Percentiles rank a stretch among this genome's conserved stretches.
These are phyloP conservation scores for Umbellularia californica DNA, from an alignment of 164 flowering plant genomes.

Conservation along the genomic window DNA sequence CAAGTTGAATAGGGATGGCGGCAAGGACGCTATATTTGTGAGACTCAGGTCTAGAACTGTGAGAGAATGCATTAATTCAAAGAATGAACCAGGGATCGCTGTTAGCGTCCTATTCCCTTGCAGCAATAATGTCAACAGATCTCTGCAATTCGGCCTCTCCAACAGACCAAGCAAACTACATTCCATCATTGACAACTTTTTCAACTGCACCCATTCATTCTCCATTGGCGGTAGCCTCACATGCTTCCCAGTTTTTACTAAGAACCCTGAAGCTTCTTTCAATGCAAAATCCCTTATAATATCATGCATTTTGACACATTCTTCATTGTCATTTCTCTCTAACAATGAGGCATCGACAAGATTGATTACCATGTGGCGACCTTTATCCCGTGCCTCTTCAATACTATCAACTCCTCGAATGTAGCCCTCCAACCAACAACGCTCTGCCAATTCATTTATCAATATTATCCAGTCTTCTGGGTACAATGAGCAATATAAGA, in stretches of 20 bases:
- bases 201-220: conserved; percentile 1
- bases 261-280: conserved; percentile 1
- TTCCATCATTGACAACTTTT: conserved; percentile 11
- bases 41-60: conserved; percentile 21
- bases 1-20: conserved; percentile 21
- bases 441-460: conserved; percentile 7
- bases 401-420: conserved; percentile 8
- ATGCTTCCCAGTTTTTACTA: conserved; percentile 13
- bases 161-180: conserved; percentile 8
- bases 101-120: neutral
- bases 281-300: conserved; percentile 31
- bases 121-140: conserved; percentile 17
- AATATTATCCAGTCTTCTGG: conserved; percentile 8
- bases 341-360: conserved; percentile 16
- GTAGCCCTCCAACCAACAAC: conserved; percentile 20
- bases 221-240: conserved; percentile 7
- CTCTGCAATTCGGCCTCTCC: conserved; percentile 11
- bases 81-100: conserved; percentile 15
- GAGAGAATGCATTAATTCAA: conserved; percentile 17
- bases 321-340: neutral
- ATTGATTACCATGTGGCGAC: conserved; percentile 19
- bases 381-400: conserved; percentile 15
- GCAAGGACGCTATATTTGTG: conserved; percentile 13
- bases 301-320: conserved; percentile 35
- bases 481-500: conserved; percentile 10